Conservation (phyloP, 2,329 filamentous ascomycete genomes). For the Fusarium aywerte region DNA sequence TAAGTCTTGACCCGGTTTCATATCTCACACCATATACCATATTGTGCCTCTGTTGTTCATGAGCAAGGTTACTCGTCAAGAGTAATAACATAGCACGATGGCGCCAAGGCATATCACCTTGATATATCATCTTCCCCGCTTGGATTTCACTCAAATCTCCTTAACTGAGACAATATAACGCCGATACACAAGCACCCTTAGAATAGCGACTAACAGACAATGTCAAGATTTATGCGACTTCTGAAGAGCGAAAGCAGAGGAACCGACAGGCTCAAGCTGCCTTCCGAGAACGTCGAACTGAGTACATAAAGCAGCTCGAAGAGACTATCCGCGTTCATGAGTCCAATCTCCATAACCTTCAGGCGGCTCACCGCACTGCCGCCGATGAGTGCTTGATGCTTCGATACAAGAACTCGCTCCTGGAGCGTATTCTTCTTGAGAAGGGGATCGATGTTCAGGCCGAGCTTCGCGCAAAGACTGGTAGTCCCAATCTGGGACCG, state of each 20-base stretch:
- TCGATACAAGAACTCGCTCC: constrained; percentile 95
- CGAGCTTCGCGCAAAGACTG: constrained; percentile 91
- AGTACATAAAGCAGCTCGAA: constrained; percentile 99
- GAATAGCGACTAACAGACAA: constrained; percentile 33
- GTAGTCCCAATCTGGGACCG: constrained; percentile 81
- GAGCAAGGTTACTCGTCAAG: constrained; percentile 1
- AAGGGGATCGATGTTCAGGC: constrained; percentile 99
- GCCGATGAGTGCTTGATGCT: constrained; percentile 98
- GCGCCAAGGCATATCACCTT: background rate
- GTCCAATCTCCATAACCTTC: constrained; percentile 89
- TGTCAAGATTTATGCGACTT: constrained; percentile 92
- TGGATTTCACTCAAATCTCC: background rate
- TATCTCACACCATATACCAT: constrained; percentile 1
- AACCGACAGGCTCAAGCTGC: constrained; percentile 97
- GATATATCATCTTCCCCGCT: constrained; percentile 19
- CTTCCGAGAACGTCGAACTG: constrained; percentile 94
- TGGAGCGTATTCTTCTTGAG: constrained; percentile 94
- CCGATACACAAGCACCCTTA: background rate
- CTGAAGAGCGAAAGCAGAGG: constrained; percentile 96
- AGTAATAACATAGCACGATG: background rate
- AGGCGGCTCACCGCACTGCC: constrained; percentile 92
- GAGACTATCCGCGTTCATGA: constrained; percentile 98
- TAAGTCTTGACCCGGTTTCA: constrained; percentile 63
- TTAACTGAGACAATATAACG: constrained; percentile 19
- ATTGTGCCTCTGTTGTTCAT: background rate